A percentile compares a stretch with the other conserved stretches of the same genome.
Evolutionary conservation across 2,329 filamentous ascomycete species (phyloP).

Genomic region (Colletotrichum cereale): DNA sequence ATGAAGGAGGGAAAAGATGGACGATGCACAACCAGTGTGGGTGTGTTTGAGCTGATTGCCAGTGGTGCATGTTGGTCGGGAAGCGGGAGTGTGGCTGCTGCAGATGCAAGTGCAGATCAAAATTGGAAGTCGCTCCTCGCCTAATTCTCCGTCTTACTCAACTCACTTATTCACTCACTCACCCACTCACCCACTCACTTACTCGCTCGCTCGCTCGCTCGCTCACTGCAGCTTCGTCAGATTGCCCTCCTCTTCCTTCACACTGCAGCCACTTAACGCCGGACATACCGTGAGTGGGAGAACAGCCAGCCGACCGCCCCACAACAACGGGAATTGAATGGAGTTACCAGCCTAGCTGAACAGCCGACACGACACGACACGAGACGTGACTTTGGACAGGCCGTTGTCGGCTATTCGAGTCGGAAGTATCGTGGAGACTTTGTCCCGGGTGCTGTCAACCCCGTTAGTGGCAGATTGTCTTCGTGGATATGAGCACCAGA

Average conservation of each 20-base stretch:
- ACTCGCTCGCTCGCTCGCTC: neutral
- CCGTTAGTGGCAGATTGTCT: neutral
- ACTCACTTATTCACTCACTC: neutral
- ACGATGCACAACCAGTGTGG: neutral
- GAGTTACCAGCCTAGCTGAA: slow-evolving; percentile 1
- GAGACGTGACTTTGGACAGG: neutral
- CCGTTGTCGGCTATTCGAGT: neutral
- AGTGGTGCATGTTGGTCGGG: neutral
- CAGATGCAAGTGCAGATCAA: slow-evolving; percentile 13
- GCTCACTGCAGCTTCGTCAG: neutral
- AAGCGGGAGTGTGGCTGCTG: neutral
- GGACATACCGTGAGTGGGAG: neutral
- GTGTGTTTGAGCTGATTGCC: neutral
- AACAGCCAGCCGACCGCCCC: slow-evolving; percentile 12
- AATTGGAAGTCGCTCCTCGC: neutral
- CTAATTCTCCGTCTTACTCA: neutral
- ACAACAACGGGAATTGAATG: slow-evolving; percentile 11
- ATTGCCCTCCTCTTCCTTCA: neutral
- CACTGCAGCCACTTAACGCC: neutral
- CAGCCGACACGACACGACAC: neutral
- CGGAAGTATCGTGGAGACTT: neutral
- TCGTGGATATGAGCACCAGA: neutral
- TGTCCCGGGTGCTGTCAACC: neutral
- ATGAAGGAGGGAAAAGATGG: neutral
- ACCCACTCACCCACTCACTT: neutral